Evolutionary conservation across 495 filamentous ascomycete species (phyloP), one percentile per base, ranked within the genome.

Genomic region (Penicillium nucicola): DNA sequence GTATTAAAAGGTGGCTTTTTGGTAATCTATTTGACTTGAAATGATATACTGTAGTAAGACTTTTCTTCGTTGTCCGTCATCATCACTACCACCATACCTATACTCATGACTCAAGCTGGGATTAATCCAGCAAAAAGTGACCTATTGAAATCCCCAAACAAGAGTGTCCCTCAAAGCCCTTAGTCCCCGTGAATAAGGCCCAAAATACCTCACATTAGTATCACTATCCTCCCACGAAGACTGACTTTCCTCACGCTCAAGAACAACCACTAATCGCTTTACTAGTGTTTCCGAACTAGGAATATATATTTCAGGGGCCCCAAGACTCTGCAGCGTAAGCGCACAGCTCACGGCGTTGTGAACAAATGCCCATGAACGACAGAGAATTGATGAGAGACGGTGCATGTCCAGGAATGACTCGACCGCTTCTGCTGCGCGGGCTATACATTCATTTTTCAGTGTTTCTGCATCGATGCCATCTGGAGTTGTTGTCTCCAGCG

Each of bases 401-500:
- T 62, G 50, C 15, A 58, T 42, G 8, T 62, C 59, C 2, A 62
- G 42, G 40, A 62, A 62, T n/a, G 42, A 25, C 32, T 58, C 52
- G 9, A 62, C 32, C 1, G 48, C 55, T 5, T 47, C 17, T 14
- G 15, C 12, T 13, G 44, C 33, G n/a, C 31, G 52, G 0, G n/a
- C n/a, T n/a, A n/a, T n/a, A n/a, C n/a, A n/a, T n/a, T n/a, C n/a
- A n/a, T n/a, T n/a, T n/a, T n/a, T n/a, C n/a, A n/a, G n/a, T n/a
- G n/a, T n/a, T n/a, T n/a, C n/a, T n/a, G n/a, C n/a, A n/a, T n/a
- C 71, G 63, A 22, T 35, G 61, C 55, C 77, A 79, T 36, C 57
- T 44, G 7, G 55, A 14, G 4, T 68, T 71, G 38, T n/a, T n/a
- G n/a, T n/a, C n/a, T n/a, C n/a, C n/a, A n/a, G n/a, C n/a, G n/a